phyloP scores from a whole-genome alignment of 2,329 filamentous ascomycete genomes.

The Endocalyx cinctus region DNA sequence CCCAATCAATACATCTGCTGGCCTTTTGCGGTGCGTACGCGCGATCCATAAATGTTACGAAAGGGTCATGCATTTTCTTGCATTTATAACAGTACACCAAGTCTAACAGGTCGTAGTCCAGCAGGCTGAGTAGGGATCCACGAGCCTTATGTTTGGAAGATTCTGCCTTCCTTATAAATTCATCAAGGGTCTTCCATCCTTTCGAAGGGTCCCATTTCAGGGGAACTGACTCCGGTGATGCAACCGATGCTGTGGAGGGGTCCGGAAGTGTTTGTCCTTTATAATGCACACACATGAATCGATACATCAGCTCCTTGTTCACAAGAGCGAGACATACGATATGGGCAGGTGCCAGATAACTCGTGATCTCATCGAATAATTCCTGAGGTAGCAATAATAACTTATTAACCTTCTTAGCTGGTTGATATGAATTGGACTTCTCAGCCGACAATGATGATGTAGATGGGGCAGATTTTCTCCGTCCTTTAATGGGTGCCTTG shows the following conservation, averaged over 20 bases:
- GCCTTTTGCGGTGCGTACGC: slow-evolving; percentile 15
- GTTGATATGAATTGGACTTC: too few species aligned
- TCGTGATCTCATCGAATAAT: slow-evolving; percentile 19
- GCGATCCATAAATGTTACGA: slow-evolving; percentile 15
- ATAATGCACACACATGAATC: too few species aligned
- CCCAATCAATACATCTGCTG: slow-evolving; percentile 14
- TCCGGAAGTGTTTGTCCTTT: too few species aligned
- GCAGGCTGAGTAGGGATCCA: slow-evolving; percentile 14
- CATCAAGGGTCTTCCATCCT: slow-evolving; percentile 10
- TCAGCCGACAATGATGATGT: too few species aligned
- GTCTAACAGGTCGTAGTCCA: slow-evolving; percentile 18
- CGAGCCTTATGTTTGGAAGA: slow-evolving; percentile 12
- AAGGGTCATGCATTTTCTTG: slow-evolving; percentile 18
- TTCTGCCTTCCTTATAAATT: slow-evolving; percentile 10
- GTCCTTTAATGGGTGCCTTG: too few species aligned
- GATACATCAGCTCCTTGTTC: slow-evolving; percentile 18
- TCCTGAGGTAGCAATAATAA: slow-evolving; percentile 19
- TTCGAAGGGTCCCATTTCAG: slow-evolving; percentile 2
- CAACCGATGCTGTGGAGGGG: too few species aligned
- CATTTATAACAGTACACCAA: slow-evolving; percentile 22
- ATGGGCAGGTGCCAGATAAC: slow-evolving; percentile 12
- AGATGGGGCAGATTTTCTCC: too few species aligned
- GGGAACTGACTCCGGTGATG: slow-evolving; percentile 1
- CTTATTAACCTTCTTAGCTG: slow-evolving; percentile 2
- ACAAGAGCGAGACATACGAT: slow-evolving; percentile 18